Evolutionary conservation across 2,329 filamentous ascomycete species (phyloP).

Genomic region (Stemphylium vesicarium): DNA sequence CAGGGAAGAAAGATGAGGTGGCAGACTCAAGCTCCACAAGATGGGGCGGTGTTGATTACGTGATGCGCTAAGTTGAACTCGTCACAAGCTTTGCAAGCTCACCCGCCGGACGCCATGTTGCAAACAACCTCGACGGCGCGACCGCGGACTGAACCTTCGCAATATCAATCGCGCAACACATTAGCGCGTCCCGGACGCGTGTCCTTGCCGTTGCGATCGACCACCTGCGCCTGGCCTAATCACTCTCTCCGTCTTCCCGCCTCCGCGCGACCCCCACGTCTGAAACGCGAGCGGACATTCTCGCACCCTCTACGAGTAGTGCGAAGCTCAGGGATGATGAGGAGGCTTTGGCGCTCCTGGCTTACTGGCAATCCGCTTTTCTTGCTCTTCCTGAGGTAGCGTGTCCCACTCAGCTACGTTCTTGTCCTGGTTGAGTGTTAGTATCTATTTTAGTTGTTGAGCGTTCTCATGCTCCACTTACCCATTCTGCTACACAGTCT

Average conservation of each 20-base stretch:
- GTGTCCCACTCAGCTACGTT: constrained; percentile 67
- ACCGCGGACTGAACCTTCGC: not conserved
- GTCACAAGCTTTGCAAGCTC: no score
- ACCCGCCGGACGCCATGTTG: no score
- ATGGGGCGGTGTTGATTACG: no score
- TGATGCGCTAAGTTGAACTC: no score
- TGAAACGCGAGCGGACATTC: not conserved
- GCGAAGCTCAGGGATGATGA: not conserved
- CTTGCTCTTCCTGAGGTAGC: constrained; percentile 66
- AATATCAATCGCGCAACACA: not conserved
- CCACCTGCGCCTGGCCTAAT: not conserved
- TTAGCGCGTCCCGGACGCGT: not conserved
- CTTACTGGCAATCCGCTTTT: constrained; percentile 54
- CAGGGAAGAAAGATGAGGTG: no score
- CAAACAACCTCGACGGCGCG: no score
- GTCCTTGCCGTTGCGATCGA: not conserved
- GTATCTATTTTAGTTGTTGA: not conserved
- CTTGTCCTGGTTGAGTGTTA: constrained; percentile 53
- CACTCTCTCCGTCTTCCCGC: not conserved
- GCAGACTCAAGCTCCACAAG: no score
- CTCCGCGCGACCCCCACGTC: not conserved
- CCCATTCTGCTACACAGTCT: constrained; percentile 69
- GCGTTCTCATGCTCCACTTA: constrained; percentile 14
- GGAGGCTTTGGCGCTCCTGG: not conserved
- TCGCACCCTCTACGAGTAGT: not conserved